phyloP scores from a whole-genome alignment of 2,329 filamentous ascomycete genomes.

The Monilinia vaccinii-corymbosi region DNA sequence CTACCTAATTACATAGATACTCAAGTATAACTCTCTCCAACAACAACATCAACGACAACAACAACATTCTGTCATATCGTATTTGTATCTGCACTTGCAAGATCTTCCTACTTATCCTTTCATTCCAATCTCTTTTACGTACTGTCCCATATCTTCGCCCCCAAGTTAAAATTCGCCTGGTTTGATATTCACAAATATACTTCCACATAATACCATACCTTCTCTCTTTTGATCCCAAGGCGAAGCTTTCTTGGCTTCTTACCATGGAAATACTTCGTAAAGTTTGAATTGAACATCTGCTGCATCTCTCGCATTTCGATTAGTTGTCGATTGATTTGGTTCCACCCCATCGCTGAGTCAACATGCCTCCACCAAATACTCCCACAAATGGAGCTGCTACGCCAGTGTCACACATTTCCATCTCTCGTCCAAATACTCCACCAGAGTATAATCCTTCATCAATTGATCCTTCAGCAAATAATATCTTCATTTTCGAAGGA shows the following conservation, averaged over 20 bases:
- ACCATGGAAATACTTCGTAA: neutral
- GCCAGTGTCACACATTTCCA: conserved; percentile 1
- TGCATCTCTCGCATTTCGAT: neutral
- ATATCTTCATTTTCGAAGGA: conserved; percentile 1
- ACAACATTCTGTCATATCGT: neutral
- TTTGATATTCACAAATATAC: neutral
- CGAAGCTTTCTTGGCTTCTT: neutral
- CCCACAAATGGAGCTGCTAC: conserved; percentile 6
- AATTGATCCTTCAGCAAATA: neutral
- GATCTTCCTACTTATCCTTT: neutral
- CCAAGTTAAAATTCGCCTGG: neutral
- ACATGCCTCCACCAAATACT: conserved; percentile 15
- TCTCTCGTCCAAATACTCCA: neutral
- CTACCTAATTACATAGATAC: too few relatives aligned
- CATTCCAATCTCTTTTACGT: neutral
- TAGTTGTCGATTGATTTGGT: neutral
- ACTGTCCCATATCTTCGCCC: neutral
- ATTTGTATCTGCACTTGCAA: neutral
- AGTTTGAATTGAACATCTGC: neutral
- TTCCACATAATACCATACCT: too few relatives aligned
- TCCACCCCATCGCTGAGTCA: neutral
- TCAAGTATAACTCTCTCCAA: too few relatives aligned
- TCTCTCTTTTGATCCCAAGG: neutral
- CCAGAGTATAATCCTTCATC: neutral
- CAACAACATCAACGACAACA: neutral